Conservation (phyloP, 1,139 yeast genomes). For the Lodderomyces theae region DNA sequence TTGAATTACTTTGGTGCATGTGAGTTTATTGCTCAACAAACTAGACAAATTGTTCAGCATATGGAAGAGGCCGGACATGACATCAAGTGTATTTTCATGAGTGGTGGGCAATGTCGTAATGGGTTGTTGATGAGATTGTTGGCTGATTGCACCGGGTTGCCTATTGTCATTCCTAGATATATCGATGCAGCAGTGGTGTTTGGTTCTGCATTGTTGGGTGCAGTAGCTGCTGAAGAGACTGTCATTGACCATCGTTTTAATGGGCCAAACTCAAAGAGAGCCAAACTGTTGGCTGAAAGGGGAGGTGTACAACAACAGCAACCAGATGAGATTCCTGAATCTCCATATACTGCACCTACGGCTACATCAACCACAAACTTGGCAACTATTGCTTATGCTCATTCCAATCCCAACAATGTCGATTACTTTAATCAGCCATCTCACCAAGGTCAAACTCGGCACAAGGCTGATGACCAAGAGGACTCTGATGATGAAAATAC, state of each 20-base stretch:
- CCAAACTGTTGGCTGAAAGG: constrained; percentile 31
- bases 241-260: constrained; percentile 37
- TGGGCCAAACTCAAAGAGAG: constrained; percentile 40
- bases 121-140: constrained; percentile 81
- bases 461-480: constrained; percentile 19
- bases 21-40: constrained; percentile 96
- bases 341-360: constrained; percentile 75
- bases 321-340: constrained; percentile 17
- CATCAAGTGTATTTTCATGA: constrained; percentile 75
- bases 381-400: constrained; percentile 48
- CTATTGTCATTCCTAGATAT: constrained; percentile 90
- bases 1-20: constrained; percentile 87
- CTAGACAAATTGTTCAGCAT: constrained; percentile 87
- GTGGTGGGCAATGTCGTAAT: constrained; percentile 97
- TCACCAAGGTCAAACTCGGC: constrained; percentile 15
- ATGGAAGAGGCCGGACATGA: constrained; percentile 79
- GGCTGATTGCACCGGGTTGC: constrained; percentile 91
- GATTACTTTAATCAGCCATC: constrained; percentile 45
- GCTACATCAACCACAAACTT: constrained; percentile 66
- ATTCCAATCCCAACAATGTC: constrained; percentile 39
- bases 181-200: constrained; percentile 96
- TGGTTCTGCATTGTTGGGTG: constrained; percentile 93
- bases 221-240: constrained; percentile 76
- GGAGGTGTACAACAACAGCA: constrained; percentile 3
- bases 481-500: constrained; percentile 46